These are phyloP conservation scores for Calocera cornea DNA, from an alignment of 768 basidiomycete genomes.

Conservation along the genomic window DNA sequence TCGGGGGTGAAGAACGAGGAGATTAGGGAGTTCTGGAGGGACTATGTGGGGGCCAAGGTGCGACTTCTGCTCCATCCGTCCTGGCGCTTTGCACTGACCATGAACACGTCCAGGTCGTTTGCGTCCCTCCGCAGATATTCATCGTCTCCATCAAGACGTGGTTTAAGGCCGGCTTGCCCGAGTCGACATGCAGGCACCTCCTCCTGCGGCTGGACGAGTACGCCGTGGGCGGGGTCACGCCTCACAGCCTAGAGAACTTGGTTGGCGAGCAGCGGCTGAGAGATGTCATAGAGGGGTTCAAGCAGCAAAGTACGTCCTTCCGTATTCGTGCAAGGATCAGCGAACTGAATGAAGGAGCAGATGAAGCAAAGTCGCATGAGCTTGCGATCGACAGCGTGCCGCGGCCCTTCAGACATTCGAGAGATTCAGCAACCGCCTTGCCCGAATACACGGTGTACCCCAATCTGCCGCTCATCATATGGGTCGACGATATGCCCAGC, in stretches of 20 bases:
- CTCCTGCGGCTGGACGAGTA: neutral
- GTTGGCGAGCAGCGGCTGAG: neutral
- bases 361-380: neutral
- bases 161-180: neutral
- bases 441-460: neutral
- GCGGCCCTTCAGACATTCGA: too few species aligned
- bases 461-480: neutral
- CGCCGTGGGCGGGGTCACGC: neutral
- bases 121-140: neutral
- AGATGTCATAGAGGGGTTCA: neutral
- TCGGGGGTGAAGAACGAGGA: neutral
- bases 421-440: neutral
- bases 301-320: neutral
- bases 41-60: constrained; percentile 1
- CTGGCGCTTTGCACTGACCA: too few species aligned
- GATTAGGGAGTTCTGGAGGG: neutral
- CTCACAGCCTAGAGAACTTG: neutral
- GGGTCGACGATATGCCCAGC: neutral
- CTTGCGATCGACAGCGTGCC: too few species aligned
- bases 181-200: neutral
- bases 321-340: neutral
- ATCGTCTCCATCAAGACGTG: neutral
- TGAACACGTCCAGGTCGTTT: neutral
- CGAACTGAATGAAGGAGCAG: neutral
- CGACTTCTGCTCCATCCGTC: too few species aligned